Evolutionary conservation across 257 asterid species (phyloP), one percentile per base, ranked within the genome.

Genomic region (Nyctanthes arbortristis): DNA sequence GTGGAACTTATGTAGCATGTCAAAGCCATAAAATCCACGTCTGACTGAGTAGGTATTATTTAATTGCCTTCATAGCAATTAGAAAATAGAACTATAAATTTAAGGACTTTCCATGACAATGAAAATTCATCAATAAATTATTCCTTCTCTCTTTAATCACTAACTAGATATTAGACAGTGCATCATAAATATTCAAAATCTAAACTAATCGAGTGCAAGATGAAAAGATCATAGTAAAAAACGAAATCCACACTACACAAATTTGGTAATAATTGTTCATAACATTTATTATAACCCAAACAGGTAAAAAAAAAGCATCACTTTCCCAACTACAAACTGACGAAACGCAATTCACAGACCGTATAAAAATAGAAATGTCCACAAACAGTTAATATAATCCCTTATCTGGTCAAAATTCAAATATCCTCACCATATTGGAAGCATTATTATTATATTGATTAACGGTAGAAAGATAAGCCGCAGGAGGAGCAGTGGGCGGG

Each of bases 401-500:
- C 1, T 39, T 57, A 4, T 22, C 61, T 16, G 13, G 16, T 1
- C 22, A 27, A 60, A 14, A 62, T 36, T 22, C 29, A 45, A 36
- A 66, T 43, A 30, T 32, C 65, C 84, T 82, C 70, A 87, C 94
- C 86, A 76, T 30, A 65, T 47, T 72, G 57, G 87, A 58, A 66
- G 75, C 76, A 77, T 74, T 79, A 57, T 18, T 57, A 43, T 61
- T 77, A 79, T 76, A 71, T 60, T 76, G 84, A 63, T 78, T 54
- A 10, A 55, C 10, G 5, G 78, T 75, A n/a, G 65, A 68, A 47
- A 61, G 84, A 73, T 52, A 31, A 40, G 13, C 12, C 20, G 80
- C 25, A 52, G 70, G 72, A 27, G 68, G 85, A 18, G 66, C n/a
- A 14, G 75, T 72, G 24, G 84, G 84, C 35, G 79, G 76, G 56